phyloP scores from a whole-genome alignment of 495 filamentous ascomycete genomes.

The Tuber umbilicatum region DNA sequence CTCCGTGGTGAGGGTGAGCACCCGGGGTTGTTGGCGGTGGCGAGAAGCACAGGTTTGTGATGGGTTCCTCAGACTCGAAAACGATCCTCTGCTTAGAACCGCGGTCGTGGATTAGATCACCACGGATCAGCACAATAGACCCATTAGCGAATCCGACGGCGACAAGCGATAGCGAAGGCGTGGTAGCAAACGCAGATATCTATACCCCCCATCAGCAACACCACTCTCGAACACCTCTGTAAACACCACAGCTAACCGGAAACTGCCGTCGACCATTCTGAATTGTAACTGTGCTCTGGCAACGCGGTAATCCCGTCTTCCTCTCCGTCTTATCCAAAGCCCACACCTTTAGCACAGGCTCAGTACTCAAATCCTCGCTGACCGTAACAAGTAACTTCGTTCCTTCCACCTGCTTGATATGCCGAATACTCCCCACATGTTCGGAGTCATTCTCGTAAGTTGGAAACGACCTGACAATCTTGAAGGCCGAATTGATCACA shows the following conservation, averaged over 20 bases:
- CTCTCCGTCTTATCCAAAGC: conserved; percentile 88
- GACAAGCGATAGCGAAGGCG: conserved; percentile 70
- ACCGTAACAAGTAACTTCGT: conserved; percentile 83
- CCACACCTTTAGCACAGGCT: conserved; percentile 92
- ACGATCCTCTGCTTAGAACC: conserved; percentile 94
- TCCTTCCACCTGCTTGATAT: conserved; percentile 88
- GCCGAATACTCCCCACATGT: conserved; percentile 65
- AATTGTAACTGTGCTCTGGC: conserved; percentile 73
- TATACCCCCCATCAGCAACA: conserved; percentile 43
- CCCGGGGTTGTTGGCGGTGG: conserved; percentile 29
- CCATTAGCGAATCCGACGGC: conserved; percentile 95
- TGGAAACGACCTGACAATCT: conserved; percentile 74
- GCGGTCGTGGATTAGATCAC: conserved; percentile 89
- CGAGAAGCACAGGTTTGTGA: conserved; percentile 56
- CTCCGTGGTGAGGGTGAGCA: conserved; percentile 18
- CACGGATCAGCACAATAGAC: conserved; percentile 83
- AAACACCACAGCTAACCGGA: conserved; percentile 53
- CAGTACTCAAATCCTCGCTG: conserved; percentile 75
- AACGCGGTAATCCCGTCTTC: conserved; percentile 81
- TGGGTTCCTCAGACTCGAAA: conserved; percentile 92
- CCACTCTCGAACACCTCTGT: not conserved
- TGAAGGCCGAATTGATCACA: conserved; percentile 79
- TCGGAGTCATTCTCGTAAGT: conserved; percentile 58
- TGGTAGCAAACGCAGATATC: conserved; percentile 81
- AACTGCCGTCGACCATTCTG: conserved; percentile 91